Conservation (phyloP, 2,329 filamentous ascomycete species). For the Sporothrix sp. region DNA sequence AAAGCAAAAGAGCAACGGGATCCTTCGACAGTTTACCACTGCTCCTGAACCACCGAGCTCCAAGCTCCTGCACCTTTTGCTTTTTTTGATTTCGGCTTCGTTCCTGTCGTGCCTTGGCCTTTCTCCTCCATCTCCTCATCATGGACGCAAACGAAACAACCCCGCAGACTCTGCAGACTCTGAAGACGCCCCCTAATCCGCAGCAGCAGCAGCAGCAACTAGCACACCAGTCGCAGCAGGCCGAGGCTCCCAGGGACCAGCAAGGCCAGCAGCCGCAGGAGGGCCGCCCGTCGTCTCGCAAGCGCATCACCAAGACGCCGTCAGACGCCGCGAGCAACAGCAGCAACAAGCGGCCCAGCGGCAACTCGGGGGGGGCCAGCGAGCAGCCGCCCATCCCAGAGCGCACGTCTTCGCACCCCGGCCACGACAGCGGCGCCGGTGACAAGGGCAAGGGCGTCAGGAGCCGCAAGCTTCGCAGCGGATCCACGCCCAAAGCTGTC, state of each 20-base stretch:
- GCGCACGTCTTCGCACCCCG: neutral
- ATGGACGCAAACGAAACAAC: neutral
- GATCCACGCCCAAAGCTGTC: neutral
- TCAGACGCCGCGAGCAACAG: neutral
- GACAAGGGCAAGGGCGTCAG: neutral
- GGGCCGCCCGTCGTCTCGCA: neutral
- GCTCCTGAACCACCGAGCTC: too few relatives aligned
- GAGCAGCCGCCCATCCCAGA: neutral
- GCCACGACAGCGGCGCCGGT: neutral
- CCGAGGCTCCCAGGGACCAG: neutral
- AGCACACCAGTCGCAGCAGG: neutral
- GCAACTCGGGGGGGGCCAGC: neutral
- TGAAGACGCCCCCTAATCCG: neutral
- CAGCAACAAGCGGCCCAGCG: neutral
- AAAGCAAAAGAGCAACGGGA: too few relatives aligned
- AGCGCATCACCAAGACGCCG: constrained; percentile 2
- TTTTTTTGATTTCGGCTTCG: too few relatives aligned
- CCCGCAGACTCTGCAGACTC: neutral
- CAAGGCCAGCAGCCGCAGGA: neutral
- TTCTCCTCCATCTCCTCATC: too few relatives aligned
- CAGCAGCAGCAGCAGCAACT: neutral
- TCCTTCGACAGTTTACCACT: too few relatives aligned
- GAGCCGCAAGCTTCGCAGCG: neutral
- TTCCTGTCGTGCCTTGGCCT: too few relatives aligned
- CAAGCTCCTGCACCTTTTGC: too few relatives aligned